Evolutionary conservation across 768 basidiomycete species (phyloP).

Genomic region (Tricholoma furcatifolium): DNA sequence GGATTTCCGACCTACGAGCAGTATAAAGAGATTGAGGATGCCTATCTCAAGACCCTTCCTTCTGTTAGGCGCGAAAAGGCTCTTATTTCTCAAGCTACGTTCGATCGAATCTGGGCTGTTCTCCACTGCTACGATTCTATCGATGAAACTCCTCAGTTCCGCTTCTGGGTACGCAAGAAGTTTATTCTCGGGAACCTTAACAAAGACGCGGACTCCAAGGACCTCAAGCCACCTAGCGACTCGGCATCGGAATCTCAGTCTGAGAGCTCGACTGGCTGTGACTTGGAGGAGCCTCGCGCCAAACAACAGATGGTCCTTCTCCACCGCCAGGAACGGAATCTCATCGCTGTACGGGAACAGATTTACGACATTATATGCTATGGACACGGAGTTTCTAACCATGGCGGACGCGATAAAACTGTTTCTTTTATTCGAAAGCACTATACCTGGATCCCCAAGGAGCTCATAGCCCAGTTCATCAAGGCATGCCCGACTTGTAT

Average conservation of each 20-base stretch:
- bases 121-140: conserved; percentile 49
- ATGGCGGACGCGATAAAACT: conserved; percentile 82
- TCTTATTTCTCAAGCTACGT: conserved; percentile 67
- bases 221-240: background rate
- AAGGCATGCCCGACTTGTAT: conserved; percentile 77
- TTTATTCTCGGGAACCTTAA: conserved; percentile 49
- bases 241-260: too few relatives aligned
- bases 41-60: conserved; percentile 59
- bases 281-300: background rate
- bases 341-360: conserved; percentile 76
- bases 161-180: conserved; percentile 85
- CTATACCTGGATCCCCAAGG: conserved; percentile 86
- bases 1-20: conserved; percentile 64
- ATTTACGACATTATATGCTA: conserved; percentile 77
- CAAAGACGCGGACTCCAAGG: conserved; percentile 17
- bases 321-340: conserved; percentile 54
- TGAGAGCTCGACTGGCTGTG: background rate
- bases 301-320: conserved; percentile 46
- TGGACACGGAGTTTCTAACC: conserved; percentile 62
- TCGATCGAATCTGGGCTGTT: conserved; percentile 72
- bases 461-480: conserved; percentile 77
- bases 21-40: conserved; percentile 56
- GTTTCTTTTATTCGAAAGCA: conserved; percentile 59
- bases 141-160: conserved; percentile 64
- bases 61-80: conserved; percentile 61